Conservation (phyloP, 176 grass and related monocot genomes). For the Oryza nivara region DNA sequence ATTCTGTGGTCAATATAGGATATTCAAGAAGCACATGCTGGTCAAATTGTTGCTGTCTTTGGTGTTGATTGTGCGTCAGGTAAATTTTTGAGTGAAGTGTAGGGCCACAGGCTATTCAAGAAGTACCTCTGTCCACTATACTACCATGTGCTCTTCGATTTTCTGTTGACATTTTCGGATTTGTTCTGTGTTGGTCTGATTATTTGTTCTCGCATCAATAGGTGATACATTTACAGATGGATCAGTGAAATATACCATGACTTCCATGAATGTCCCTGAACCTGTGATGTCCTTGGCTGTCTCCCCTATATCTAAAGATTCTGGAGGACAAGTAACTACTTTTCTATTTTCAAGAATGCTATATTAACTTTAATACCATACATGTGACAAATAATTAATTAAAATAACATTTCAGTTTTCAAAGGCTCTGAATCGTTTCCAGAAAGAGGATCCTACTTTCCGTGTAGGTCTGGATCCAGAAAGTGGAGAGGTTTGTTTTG, state of each 20-base stretch:
- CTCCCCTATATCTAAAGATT: slow-evolving; percentile 95
- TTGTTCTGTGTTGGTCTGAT: slow-evolving; percentile 30
- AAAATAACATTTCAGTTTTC: slow-evolving; percentile 74
- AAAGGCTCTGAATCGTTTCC: slow-evolving; percentile 96
- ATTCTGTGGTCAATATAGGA: slow-evolving; percentile 58
- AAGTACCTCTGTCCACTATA: slow-evolving; percentile 15
- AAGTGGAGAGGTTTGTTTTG: slow-evolving; percentile 75
- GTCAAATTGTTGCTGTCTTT: slow-evolving; percentile 99
- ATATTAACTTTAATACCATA: slow-evolving; percentile 23
- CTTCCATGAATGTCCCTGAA: slow-evolving; percentile 99
- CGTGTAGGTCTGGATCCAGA: slow-evolving; percentile 92
- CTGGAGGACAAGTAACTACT: slow-evolving; percentile 90
- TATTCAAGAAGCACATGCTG: slow-evolving; percentile 97
- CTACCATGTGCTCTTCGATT: not conserved
- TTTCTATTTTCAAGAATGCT: slow-evolving; percentile 23
- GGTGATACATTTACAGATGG: slow-evolving; percentile 99
- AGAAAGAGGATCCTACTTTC: slow-evolving; percentile 98
- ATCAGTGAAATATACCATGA: slow-evolving; percentile 95
- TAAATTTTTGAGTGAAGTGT: slow-evolving; percentile 13
- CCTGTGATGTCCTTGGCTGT: slow-evolving; percentile 99
- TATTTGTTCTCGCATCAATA: slow-evolving; percentile 45
- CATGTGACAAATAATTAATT: slow-evolving; percentile 37
- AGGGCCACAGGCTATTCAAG: not conserved
- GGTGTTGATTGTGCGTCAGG: slow-evolving; percentile 97
- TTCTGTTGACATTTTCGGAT: slow-evolving; percentile 10